phyloP scores from a whole-genome alignment of 140 eudicot species.

The Stevia rebaudiana region DNA sequence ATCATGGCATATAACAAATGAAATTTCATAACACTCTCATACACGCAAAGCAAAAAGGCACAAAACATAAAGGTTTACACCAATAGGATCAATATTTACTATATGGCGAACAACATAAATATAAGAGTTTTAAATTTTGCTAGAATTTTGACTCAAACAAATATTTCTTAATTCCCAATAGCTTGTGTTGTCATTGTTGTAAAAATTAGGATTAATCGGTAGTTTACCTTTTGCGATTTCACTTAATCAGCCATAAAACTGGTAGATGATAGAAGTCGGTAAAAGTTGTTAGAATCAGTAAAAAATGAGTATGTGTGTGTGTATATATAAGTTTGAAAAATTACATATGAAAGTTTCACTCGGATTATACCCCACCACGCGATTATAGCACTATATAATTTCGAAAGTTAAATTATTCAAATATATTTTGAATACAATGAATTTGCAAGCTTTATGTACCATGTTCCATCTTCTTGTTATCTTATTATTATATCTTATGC shows the following conservation, averaged over 20 bases:
- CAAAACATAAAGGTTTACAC: background rate
- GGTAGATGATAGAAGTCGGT: no score
- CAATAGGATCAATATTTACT: background rate
- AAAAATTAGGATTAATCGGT: no score
- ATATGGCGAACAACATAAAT: background rate
- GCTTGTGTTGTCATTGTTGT: no score
- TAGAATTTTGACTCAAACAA: background rate
- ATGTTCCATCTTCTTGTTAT: background rate
- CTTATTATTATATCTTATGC: background rate
- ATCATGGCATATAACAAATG: background rate
- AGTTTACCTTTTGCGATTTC: no score
- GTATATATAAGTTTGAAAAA: no score
- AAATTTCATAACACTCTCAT: background rate
- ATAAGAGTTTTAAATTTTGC: background rate
- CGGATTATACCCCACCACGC: no score
- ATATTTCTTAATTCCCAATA: background rate
- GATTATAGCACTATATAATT: background rate
- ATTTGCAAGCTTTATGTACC: constrained; percentile 4
- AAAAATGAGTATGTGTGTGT: no score
- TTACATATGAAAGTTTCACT: no score
- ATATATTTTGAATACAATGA: background rate
- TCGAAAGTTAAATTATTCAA: background rate
- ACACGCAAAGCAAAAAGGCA: no score
- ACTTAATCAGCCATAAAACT: no score
- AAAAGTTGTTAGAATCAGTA: no score